A percentile compares a stretch with the other conserved stretches of the same genome.
These are phyloP conservation scores for Kwoniella mangroviensis DNA, from an alignment of 768 basidiomycete genomes.

Conservation along the genomic window DNA sequence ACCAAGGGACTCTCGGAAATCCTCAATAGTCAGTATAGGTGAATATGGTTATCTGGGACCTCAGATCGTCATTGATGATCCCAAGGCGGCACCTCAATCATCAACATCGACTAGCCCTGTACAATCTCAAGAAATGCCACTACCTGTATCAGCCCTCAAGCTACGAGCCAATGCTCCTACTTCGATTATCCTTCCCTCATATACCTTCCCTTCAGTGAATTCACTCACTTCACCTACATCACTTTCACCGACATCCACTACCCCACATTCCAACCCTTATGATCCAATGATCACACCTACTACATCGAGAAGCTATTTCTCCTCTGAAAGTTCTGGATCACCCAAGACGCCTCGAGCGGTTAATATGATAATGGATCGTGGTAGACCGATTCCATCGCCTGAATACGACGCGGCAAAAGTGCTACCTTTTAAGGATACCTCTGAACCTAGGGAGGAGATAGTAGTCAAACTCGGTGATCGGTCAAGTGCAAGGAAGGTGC, in stretches of 20 bases:
- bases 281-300: constrained; percentile 13
- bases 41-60: constrained; percentile 51
- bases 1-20: constrained; percentile 26
- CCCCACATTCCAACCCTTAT: constrained; percentile 2
- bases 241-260: not conserved
- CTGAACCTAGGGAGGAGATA: not conserved
- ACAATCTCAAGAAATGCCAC: not conserved
- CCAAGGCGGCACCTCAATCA: not conserved
- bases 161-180: constrained; percentile 28
- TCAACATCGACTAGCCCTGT: not conserved
- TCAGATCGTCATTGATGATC: constrained; percentile 43
- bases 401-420: constrained; percentile 28
- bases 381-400: constrained; percentile 41
- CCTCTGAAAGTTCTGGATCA: not conserved
- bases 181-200: constrained; percentile 34
- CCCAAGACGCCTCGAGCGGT: constrained; percentile 8
- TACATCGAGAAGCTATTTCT: constrained; percentile 4
- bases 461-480: not conserved
- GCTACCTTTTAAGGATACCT: constrained; percentile 18
- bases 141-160: not conserved
- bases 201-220: constrained; percentile 19
- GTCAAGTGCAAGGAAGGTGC: constrained; percentile 2
- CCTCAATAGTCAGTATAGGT: constrained; percentile 43
- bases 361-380: constrained; percentile 39
- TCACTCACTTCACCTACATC: not conserved